phyloP scores from a whole-genome alignment of 2,329 filamentous ascomycete genomes.

The Orbilia quercus region DNA sequence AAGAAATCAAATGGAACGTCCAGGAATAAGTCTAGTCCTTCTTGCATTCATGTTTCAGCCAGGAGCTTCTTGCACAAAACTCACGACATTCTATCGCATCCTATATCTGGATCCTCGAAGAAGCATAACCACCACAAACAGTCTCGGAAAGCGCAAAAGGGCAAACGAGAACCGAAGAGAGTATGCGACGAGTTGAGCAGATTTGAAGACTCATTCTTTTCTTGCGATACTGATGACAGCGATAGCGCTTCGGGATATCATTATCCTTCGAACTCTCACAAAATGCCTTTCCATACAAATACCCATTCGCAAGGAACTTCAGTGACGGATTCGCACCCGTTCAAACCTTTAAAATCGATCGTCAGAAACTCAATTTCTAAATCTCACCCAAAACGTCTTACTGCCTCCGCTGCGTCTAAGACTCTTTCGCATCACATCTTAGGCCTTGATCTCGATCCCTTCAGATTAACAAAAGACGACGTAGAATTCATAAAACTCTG shows the following conservation, averaged over 20 bases:
- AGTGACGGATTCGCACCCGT: conserved; percentile 10
- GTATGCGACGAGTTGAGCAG: conserved; percentile 25
- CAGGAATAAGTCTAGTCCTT: background rate
- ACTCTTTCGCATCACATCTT: conserved; percentile 13
- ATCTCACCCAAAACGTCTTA: conserved; percentile 20
- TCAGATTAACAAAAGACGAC: conserved; percentile 41
- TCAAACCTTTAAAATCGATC: conserved; percentile 20
- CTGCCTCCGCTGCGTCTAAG: conserved; percentile 2
- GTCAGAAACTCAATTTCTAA: conserved; percentile 19
- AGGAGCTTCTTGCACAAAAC: conserved; percentile 14
- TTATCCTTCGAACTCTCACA: background rate
- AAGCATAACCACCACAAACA: conserved; percentile 6
- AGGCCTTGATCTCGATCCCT: conserved; percentile 38
- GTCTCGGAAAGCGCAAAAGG: conserved; percentile 1
- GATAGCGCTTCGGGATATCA: background rate
- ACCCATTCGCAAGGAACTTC: conserved; percentile 16
- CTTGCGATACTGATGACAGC: background rate
- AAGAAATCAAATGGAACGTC: background rate
- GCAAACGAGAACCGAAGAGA: conserved; percentile 19
- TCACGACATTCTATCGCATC: conserved; percentile 3
- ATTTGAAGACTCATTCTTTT: background rate
- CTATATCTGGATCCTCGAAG: conserved; percentile 1
- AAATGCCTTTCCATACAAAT: conserved; percentile 4
- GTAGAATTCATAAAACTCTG: conserved; percentile 34
- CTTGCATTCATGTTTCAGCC: conserved; percentile 3